Base-by-base conservation (phyloP, 192 early-diverging fungal species). In the Coemansia umbellata region DNA sequence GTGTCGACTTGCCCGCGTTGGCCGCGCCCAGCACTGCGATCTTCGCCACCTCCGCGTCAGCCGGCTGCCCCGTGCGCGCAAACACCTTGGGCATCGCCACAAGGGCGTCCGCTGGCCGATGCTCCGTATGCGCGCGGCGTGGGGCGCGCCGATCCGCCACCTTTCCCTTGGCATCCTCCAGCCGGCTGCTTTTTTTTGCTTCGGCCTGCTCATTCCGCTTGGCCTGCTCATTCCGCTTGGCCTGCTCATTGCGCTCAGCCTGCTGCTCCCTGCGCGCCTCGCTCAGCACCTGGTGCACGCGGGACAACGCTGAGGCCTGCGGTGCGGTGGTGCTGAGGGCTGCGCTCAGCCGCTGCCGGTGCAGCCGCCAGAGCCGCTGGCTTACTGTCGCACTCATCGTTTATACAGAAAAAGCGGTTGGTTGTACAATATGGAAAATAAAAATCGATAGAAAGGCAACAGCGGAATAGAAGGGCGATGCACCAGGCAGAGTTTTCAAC, bases 1-100 rank as follows among this genome's bases (percentile, higher is more conserved):
- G 58, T n/a, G 87, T 89, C 1, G 87, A 89, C 55, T 89, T 89
- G 26, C 87, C 87, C 3, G 82, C 84, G 53, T 89, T 89, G 21
- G 87, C 80, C 22, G 84, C 80, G 14, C 87, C 87, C 22, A 89
- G 60, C 6, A 89, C 41, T 31, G 81, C 82, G 21, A 86, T 67
- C 58, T 85, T 84, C 22, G 70, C 58, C 8, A 84, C 60, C 37
- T 82, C 71, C 0, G 87, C 76, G 47, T 87, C 71, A 6, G 48
- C 58, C 11, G 87, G 87, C 58, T 89, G 87, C 41, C 58, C 43
- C 13, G 86, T 54, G 30, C 28, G 21, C 22, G 57, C 56, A 32
- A 69, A 75, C 18, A 64, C 54, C 44, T 47, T 60, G 44, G 73
- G 73, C 66, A 75, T 64, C 18, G 50, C 39, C 41, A 54, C 47